Conservation (phyloP, 768 basidiomycete genomes). For the Butyriboletus loyo region DNA sequence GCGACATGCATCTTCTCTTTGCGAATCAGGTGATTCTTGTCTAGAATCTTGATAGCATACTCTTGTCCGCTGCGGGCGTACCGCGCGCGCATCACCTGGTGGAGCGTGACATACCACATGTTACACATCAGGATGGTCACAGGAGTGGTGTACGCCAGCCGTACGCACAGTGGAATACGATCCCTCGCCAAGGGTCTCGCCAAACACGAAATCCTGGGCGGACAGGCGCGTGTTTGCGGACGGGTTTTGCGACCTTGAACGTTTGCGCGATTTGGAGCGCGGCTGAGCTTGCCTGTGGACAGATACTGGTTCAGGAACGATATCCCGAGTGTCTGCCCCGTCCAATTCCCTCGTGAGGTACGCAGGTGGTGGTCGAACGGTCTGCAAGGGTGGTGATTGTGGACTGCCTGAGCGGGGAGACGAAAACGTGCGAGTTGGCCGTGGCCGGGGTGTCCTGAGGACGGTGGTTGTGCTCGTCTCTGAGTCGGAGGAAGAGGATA, state of each 20-base stretch:
- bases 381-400: slow-evolving; percentile 35
- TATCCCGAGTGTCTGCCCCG: slow-evolving; percentile 18
- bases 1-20: slow-evolving; percentile 77
- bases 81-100: slow-evolving; percentile 56
- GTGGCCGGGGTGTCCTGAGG: slow-evolving; percentile 44
- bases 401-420: slow-evolving; percentile 61
- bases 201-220: slow-evolving; percentile 69
- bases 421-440: slow-evolving; percentile 60
- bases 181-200: slow-evolving; percentile 73
- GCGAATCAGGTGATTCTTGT: slow-evolving; percentile 78
- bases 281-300: slow-evolving; percentile 19
- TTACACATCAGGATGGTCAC: slow-evolving; percentile 10
- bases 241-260: slow-evolving; percentile 41
- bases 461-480: slow-evolving; percentile 40
- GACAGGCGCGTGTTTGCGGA: slow-evolving; percentile 44
- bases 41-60: slow-evolving; percentile 79
- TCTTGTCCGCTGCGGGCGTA: slow-evolving; percentile 54
- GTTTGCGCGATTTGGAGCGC: slow-evolving; percentile 40
- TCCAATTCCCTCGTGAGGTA: slow-evolving; percentile 59
- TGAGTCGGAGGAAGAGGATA: slow-evolving; percentile 63
- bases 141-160: not conserved
- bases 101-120: slow-evolving; percentile 7
- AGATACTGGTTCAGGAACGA: slow-evolving; percentile 6
- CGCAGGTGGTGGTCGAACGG: slow-evolving; percentile 44
- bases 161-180: slow-evolving; percentile 74